These are phyloP conservation scores for Colletotrichum sp. DNA, from an alignment of 2,329 filamentous ascomycete genomes.

Conservation along the genomic window DNA sequence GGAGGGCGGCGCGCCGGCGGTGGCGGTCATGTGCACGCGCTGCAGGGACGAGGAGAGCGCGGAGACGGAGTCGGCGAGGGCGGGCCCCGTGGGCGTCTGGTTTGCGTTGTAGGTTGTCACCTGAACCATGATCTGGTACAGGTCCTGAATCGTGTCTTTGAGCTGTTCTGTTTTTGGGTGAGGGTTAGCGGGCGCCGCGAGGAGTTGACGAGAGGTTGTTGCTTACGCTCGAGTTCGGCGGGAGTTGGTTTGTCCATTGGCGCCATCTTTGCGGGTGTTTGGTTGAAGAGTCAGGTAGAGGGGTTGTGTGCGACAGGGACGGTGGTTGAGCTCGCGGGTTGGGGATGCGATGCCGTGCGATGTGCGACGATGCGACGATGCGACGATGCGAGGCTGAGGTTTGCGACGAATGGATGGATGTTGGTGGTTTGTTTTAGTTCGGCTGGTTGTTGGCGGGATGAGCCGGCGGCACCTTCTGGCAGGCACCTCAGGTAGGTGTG, in stretches of 20 bases:
- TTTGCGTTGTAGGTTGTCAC: constrained; percentile 63
- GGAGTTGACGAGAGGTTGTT: not conserved
- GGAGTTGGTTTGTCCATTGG: constrained; percentile 44
- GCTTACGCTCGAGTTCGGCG: constrained; percentile 43
- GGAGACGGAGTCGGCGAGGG: constrained; percentile 27
- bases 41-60: constrained; percentile 42
- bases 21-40: constrained; percentile 43
- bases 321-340: not conserved
- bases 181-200: not conserved
- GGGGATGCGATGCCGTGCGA: not conserved
- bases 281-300: too few species aligned
- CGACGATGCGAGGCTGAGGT: constrained; percentile 3
- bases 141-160: constrained; percentile 67
- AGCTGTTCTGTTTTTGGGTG: constrained; percentile 51
- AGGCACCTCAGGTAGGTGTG: not conserved
- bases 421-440: not conserved
- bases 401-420: not conserved
- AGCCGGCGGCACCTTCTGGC: not conserved
- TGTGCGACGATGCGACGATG: not conserved
- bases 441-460: constrained; percentile 4
- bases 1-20: constrained; percentile 27
- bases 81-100: not conserved
- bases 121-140: constrained; percentile 69
- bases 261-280: constrained; percentile 36
- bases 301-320: too few species aligned